These are phyloP conservation scores for Xanthoparmelia taractica DNA, from an alignment of 495 filamentous ascomycete species.

Conservation along the genomic window DNA sequence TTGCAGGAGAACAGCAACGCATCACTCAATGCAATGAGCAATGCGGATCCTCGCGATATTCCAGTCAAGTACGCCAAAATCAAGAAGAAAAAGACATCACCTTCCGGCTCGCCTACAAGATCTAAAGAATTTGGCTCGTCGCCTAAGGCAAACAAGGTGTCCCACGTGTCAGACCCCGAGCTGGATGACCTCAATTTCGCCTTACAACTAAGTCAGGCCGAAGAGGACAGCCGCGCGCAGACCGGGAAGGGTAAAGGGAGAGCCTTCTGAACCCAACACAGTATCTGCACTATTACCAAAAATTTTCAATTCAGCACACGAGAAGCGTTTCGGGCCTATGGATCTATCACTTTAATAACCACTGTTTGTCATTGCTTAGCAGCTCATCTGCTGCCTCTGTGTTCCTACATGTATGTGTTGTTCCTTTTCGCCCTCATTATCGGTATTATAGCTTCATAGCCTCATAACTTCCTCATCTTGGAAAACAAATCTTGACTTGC, in stretches of 20 bases:
- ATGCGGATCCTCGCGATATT: conserved; percentile 21
- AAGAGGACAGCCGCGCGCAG: conserved; percentile 53
- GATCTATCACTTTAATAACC: background rate
- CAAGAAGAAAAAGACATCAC: conserved; percentile 28
- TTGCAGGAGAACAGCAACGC: conserved; percentile 45
- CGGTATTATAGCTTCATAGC: conserved; percentile 3
- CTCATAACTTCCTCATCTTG: background rate
- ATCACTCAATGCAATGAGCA: background rate
- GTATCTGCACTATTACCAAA: background rate
- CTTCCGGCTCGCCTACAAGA: conserved; percentile 26
- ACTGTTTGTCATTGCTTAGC: background rate
- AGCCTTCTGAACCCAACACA: conserved; percentile 7
- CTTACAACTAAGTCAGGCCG: conserved; percentile 73
- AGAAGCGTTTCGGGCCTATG: background rate
- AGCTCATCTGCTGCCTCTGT: background rate
- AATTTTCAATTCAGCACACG: conserved; percentile 1
- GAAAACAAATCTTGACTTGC: background rate
- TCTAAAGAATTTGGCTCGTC: conserved; percentile 18
- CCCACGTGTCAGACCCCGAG: conserved; percentile 38
- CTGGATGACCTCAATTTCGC: conserved; percentile 79
- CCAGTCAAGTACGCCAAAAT: conserved; percentile 47
- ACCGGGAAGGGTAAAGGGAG: conserved; percentile 42
- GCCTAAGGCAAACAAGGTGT: conserved; percentile 20
- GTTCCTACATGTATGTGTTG: background rate
- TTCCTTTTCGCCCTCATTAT: background rate